phyloP scores from a whole-genome alignment of 2,329 filamentous ascomycete species.

The Lasiodiplodia sp. region DNA sequence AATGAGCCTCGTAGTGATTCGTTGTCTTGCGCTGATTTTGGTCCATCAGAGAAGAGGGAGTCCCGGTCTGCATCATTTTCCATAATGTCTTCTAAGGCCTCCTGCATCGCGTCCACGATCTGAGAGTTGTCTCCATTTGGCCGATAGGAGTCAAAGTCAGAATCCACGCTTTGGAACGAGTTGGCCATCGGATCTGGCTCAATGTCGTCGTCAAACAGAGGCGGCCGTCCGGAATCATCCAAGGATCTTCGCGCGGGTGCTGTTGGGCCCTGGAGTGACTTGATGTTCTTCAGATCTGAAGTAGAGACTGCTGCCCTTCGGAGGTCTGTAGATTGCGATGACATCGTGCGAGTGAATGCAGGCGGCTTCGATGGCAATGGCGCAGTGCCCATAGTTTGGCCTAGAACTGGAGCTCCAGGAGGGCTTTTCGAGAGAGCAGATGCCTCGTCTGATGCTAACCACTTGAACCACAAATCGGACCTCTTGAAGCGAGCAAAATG shows the following conservation, averaged over 20 bases:
- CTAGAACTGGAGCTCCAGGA: neutral
- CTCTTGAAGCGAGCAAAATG: slow-evolving; percentile 88
- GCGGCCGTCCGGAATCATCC: slow-evolving; percentile 66
- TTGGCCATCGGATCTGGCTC: slow-evolving; percentile 74
- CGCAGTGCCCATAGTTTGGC: neutral
- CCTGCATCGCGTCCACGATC: slow-evolving; percentile 91
- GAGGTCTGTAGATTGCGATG: slow-evolving; percentile 59
- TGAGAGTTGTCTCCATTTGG: slow-evolving; percentile 70
- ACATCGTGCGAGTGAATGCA: slow-evolving; percentile 54
- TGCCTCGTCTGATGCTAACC: slow-evolving; percentile 83
- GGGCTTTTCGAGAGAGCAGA: slow-evolving; percentile 43
- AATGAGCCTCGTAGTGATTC: slow-evolving; percentile 69
- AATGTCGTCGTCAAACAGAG: slow-evolving; percentile 84
- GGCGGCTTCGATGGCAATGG: slow-evolving; percentile 44
- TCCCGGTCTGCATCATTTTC: slow-evolving; percentile 73
- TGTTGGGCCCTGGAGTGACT: slow-evolving; percentile 53
- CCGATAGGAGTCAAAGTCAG: slow-evolving; percentile 63
- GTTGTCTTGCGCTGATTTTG: slow-evolving; percentile 62
- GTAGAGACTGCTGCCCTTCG: slow-evolving; percentile 67
- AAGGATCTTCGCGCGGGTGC: slow-evolving; percentile 69
- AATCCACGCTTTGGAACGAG: slow-evolving; percentile 81
- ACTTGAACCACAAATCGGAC: slow-evolving; percentile 96
- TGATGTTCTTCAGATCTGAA: slow-evolving; percentile 62
- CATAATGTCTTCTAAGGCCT: slow-evolving; percentile 90
- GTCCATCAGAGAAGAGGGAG: slow-evolving; percentile 69